Percentiles rank a stretch among this genome's conserved stretches.
These are phyloP conservation scores for Colletotrichum liaoningense DNA, from an alignment of 2,329 filamentous ascomycete genomes.

Conservation along the genomic window DNA sequence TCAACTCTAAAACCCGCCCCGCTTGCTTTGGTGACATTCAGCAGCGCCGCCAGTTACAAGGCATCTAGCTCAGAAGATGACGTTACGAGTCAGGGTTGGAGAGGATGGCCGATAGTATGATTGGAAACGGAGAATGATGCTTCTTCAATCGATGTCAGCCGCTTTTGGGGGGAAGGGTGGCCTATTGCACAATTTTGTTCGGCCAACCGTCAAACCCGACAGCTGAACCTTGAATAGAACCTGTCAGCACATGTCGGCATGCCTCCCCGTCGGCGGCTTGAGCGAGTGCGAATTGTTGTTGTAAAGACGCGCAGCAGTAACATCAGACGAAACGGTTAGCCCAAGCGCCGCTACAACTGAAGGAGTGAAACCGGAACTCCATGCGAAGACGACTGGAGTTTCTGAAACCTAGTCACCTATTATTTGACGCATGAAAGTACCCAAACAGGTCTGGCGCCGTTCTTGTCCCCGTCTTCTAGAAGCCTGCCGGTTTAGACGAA, in stretches of 20 bases:
- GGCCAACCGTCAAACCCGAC: constrained; percentile 10
- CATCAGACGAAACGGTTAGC: constrained; percentile 32
- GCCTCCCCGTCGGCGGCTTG: constrained; percentile 6
- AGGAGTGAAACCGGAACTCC: constrained; percentile 34
- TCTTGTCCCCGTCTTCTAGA: constrained; percentile 15
- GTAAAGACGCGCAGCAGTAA: background rate
- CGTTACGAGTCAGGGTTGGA: constrained; percentile 19
- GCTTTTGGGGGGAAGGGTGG: background rate
- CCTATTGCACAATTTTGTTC: constrained; percentile 5
- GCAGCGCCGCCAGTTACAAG: background rate
- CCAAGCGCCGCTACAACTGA: constrained; percentile 15
- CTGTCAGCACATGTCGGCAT: constrained; percentile 22
- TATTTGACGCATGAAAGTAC: constrained; percentile 10
- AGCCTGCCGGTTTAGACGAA: constrained; percentile 2
- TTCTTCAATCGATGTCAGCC: background rate
- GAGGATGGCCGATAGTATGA: background rate
- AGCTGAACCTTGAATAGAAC: constrained; percentile 19
- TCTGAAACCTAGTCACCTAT: constrained; percentile 27
- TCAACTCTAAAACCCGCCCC: constrained; percentile 34
- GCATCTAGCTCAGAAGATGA: constrained; percentile 3
- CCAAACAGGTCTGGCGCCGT: constrained; percentile 10
- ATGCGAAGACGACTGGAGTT: constrained; percentile 32
- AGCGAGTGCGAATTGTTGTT: constrained; percentile 31
- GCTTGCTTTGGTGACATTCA: constrained; percentile 18
- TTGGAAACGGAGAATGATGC: background rate